Evolutionary conservation across 768 basidiomycete genomes (phyloP), one percentile per base, ranked within the genome.

Genomic region (Mycena vitilis): DNA sequence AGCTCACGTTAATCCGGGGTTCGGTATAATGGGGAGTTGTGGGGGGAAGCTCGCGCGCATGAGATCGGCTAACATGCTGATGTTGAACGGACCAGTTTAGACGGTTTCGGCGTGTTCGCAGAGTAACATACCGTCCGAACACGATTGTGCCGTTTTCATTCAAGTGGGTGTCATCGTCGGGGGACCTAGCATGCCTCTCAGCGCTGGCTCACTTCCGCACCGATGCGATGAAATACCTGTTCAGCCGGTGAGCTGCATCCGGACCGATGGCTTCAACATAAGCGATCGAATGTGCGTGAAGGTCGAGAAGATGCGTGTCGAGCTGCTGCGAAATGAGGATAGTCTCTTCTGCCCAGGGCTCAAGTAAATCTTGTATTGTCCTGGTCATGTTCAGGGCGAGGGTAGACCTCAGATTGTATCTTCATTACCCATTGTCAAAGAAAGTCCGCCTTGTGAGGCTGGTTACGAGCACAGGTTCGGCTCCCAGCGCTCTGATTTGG

Each of bases 181-280:
- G 80, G 8, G 75, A 65, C 68, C 82, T 69, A 15, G 13, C 42
- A 20, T 16, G 42, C 13, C 10, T 23, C 8, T 40, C 3, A 42
- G 16, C 4, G 30, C 30, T 34, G 18, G 52, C 20, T 10, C 13
- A 12, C 1, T 25, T 20, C 18, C 18, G 13, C 20, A 30, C n/a
- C n/a, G 16, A 49, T 12, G 10, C 25, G 16, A 23, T n/a, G n/a
- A 22, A 30, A 34, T 22, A 62, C 66, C 60, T 77, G 66, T 84
- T 82, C 45, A 83, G 75, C 13, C 75, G 69, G 67, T 83, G 82
- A 12, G 80, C 78, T 23, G 81, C 79, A 45, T 80, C 79, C 4
- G 81, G 78, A 11, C 83, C 83, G 42, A 83, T 81, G 4, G 79
- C 80, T 69, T 83, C 79, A 36, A 75, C 75, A 71, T 83, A 83